These are phyloP conservation scores for Cercophora sp. DNA, from an alignment of 495 filamentous ascomycete genomes.

Conservation along the genomic window DNA sequence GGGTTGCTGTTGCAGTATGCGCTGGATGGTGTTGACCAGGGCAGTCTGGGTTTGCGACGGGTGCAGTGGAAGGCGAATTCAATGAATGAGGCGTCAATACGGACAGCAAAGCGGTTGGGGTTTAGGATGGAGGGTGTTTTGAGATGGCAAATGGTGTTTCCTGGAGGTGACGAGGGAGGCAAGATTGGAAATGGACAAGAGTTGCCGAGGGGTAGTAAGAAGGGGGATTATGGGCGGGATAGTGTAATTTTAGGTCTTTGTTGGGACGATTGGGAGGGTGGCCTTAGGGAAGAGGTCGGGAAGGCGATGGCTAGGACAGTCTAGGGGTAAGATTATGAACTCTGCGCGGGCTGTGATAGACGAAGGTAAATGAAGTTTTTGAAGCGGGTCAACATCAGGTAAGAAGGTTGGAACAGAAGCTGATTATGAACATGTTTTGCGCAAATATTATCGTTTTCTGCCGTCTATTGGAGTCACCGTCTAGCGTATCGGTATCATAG, in stretches of 20 bases:
- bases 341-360: too few relatives aligned
- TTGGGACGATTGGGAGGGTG: conserved; percentile 8
- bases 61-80: conserved; percentile 28
- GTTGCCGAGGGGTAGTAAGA: conserved; percentile 9
- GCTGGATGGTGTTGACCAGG: conserved; percentile 14
- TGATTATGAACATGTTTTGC: too few relatives aligned
- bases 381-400: too few relatives aligned
- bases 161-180: conserved; percentile 8
- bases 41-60: conserved; percentile 29
- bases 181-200: conserved; percentile 18
- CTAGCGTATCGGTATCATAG: too few relatives aligned
- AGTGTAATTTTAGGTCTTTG: conserved; percentile 20
- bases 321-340: too few relatives aligned
- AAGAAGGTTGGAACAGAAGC: too few relatives aligned
- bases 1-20: conserved; percentile 30
- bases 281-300: not conserved
- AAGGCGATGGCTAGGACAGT: not conserved
- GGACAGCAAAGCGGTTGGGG: conserved; percentile 25
- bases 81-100: conserved; percentile 22
- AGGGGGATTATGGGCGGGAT: conserved; percentile 20
- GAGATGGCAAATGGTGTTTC: conserved; percentile 25
- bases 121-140: conserved; percentile 27
- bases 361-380: too few relatives aligned
- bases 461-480: too few relatives aligned
- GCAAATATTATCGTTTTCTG: too few relatives aligned